Base-by-base conservation (phyloP, 106 monocot species). In the Acorus calamus region DNA sequence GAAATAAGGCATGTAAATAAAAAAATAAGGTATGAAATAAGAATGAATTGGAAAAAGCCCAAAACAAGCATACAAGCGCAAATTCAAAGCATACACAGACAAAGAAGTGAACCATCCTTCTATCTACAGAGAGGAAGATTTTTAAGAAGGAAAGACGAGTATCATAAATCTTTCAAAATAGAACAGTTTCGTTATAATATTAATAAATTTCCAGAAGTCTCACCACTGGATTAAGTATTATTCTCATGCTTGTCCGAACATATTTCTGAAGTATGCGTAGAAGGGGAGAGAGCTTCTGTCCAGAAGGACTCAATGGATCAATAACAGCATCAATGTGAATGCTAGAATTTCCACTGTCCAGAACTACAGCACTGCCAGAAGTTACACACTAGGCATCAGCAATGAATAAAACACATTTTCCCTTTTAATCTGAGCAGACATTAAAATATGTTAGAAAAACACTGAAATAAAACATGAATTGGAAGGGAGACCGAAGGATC, bases 321-420 rank as follows among this genome's bases (percentile, higher is more conserved):
- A 94, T 84, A 11, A 94, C 94, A 55, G 87, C 94, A 82, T 94
- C 94, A 71, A 94, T 94, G 55, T 90, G 94, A 56, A 94, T 76
- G 62, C 66, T 73, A 66, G 94, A 82, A 69, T 87, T 84, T 53
- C 66, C 71, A 76, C 63, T 84, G 44, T 84, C 69, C 70, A 89
- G 66, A 77, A 82, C 77, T 65, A 94, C 73, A 53, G 94, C 90
- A 78, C 94, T 94, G 84, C 47, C 51, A 64, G 66, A 67, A 14
- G 69, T 47, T 46, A 63, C 3, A 52, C 13, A 76, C 49, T 43
- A 58, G 46, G 52, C 11, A 11, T 53, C 11, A 46, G 42, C 72
- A 28, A 57, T 28, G 28, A 69, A 11, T 8, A 63, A 54, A n/a
- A 42, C 13, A 52, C 5, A 52, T 13, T 44, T 43, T 14, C 3